Base-by-base conservation (phyloP, 805 yeast species). In the Suhomyces faveliae region DNA sequence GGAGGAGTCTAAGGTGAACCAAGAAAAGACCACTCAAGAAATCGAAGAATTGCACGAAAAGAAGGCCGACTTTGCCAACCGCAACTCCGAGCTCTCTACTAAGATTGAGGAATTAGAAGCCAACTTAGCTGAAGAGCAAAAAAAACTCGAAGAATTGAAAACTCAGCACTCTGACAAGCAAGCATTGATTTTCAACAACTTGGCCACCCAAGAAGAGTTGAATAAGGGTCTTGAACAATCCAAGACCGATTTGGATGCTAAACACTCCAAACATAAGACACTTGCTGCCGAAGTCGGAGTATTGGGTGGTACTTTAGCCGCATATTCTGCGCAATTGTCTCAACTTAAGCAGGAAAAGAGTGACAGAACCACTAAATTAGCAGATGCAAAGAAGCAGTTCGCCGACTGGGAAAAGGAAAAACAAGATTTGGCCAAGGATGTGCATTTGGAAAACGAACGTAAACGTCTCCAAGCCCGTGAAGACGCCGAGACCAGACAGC, bases 361-460 rank as follows among this genome's bases (percentile, higher is more conserved):
- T 30, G 57, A 52, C 22, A 65, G 78, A 47, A 54, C 57, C 2
- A 43, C 50, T 1, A 68, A 77, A 53, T 68, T 76, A 47, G 55
- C 53, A 17, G 70, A 65, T 7, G 83, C 83, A 15, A 64, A 71
- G 52, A 59, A 71, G 39, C 63, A 76, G 40, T 64, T 59, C 45
- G 47, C 54, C 22, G 61, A 61, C 17, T 80, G 84, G 84, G 70
- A 72, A 51, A 56, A 56, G 4, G 81, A 79, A 51, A 68, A 70
- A 61, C 66, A 69, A 40, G 68, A 61, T n/a, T 60, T 77, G 40
- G 73, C 76, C n/a, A 64, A 60, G 38, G 58, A 66, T 39, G 61
- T 66, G 23, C 68, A 68, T 4, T 61, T 58, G 45, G 72, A 63
- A 19, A 71, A 68, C 46, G 69, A 63, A 54, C 55, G 74, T 53